Evolutionary conservation across 2,329 filamentous ascomycete species (phyloP).

Genomic region (Fusarium tricinctum): DNA sequence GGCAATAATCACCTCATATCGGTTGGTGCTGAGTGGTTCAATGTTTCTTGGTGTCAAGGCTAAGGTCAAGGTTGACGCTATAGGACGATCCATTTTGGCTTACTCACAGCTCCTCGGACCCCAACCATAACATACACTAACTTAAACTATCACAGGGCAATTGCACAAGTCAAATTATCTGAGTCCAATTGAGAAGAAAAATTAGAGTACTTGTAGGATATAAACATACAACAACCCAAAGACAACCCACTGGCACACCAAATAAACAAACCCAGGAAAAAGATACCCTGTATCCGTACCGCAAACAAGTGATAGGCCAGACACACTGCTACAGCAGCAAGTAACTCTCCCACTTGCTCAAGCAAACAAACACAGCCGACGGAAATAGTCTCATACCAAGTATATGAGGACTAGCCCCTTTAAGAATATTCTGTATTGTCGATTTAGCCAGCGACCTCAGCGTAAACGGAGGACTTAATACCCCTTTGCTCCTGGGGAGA

Average conservation of each 20-base stretch:
- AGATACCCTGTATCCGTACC: neutral
- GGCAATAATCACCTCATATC: conserved; percentile 46
- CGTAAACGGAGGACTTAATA: conserved; percentile 35
- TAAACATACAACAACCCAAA: conserved; percentile 28
- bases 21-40: conserved; percentile 38
- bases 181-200: conserved; percentile 28
- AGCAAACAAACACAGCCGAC: conserved; percentile 9
- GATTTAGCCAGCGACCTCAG: conserved; percentile 37
- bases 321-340: conserved; percentile 12
- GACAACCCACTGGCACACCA: conserved; percentile 15
- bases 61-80: conserved; percentile 11
- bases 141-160: neutral
- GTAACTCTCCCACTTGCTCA: conserved; percentile 8
- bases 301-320: conserved; percentile 7
- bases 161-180: conserved; percentile 11
- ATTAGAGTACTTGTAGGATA: conserved; percentile 25
- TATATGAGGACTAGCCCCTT: neutral
- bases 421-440: neutral
- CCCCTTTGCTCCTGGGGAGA: conserved; percentile 21
- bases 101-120: conserved; percentile 2
- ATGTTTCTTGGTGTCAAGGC: conserved; percentile 1
- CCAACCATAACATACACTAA: neutral
- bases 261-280: conserved; percentile 3
- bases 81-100: neutral
- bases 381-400: neutral